phyloP scores from a whole-genome alignment of 257 asterid genomes.

The Nyctanthes arbortristis region DNA sequence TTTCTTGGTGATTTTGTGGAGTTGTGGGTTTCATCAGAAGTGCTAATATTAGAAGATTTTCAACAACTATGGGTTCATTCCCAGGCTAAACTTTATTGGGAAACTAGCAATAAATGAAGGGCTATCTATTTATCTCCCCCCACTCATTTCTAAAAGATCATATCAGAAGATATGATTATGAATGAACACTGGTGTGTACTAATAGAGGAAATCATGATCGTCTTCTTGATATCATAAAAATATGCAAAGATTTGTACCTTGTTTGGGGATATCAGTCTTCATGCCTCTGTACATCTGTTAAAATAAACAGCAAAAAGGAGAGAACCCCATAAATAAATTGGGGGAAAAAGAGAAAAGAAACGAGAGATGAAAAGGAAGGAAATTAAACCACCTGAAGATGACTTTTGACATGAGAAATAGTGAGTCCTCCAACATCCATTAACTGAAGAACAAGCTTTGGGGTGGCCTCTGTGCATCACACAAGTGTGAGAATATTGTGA shows the following conservation, averaged over 20 bases:
- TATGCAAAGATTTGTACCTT: constrained; percentile 35
- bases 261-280: constrained; percentile 54
- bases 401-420: constrained; percentile 93
- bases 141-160: neutral
- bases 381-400: constrained; percentile 66
- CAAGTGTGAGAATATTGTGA: neutral
- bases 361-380: neutral
- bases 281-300: constrained; percentile 86
- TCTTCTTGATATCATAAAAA: no score
- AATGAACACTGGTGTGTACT: neutral
- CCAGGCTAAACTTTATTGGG: constrained; percentile 24
- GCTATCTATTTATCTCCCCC: no score
- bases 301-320: neutral
- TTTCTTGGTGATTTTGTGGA: neutral
- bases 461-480: constrained; percentile 60
- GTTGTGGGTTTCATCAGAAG: constrained; percentile 23
- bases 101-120: constrained; percentile 46
- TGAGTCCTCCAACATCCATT: constrained; percentile 89
- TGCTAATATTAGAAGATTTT: constrained; percentile 40
- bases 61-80: neutral
- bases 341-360: neutral
- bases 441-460: constrained; percentile 77
- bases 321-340: neutral
- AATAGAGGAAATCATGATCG: neutral
- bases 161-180: neutral